Evolutionary conservation across 1,139 yeast species (phyloP), one percentile per base, ranked within the genome.

Genomic region (Magnusiomyces ingens): DNA sequence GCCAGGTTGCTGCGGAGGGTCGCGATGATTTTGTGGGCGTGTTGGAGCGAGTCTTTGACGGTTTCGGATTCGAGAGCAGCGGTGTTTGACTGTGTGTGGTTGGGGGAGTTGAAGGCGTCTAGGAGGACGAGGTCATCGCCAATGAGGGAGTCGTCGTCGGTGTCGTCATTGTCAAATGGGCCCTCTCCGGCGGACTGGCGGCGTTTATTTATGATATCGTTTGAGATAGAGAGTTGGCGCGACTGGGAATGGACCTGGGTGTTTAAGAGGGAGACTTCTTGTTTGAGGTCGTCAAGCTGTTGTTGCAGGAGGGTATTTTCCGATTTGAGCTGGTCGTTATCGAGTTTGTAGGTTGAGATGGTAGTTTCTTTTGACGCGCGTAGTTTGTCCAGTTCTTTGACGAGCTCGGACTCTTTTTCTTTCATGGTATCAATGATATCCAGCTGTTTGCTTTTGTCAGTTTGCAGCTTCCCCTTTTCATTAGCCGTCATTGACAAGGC

Each of bases 61-160:
- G 91, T 82, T 62, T 87, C 91, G 5, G 79, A 71, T 64, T 86
- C 91, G 48, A 85, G 70, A 15, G 76, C 80, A 1, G 78, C 71
- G 58, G 79, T 75, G 49, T 76, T 73, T 1, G 72, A 68, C 4
- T 75, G 75, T 19, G 72, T 71, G 58, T 64, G 59, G 54, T 66
- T 60, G 55, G 72, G 66, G 54, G 37, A 37, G 42, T 22, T 18
- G 13, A 19, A 21, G 17, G 11, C 3, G 36, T 36, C 40, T 26
- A 26, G 8, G 4, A 26, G 32, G 32, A 26, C 32, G 4, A 5
- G 32, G n/a, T 38, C 45, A 5, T 38, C 38, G 4, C 40, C 50
- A 15, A 37, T 37, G 35, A 45, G 29, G 2, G 11, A 12, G n/a
- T 42, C 38, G 12, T 36, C 38, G 38, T 48, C 50, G 17, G 26